These are phyloP conservation scores for Colletotrichum coccodes DNA, from an alignment of 2,329 filamentous ascomycete species.

Conservation along the genomic window DNA sequence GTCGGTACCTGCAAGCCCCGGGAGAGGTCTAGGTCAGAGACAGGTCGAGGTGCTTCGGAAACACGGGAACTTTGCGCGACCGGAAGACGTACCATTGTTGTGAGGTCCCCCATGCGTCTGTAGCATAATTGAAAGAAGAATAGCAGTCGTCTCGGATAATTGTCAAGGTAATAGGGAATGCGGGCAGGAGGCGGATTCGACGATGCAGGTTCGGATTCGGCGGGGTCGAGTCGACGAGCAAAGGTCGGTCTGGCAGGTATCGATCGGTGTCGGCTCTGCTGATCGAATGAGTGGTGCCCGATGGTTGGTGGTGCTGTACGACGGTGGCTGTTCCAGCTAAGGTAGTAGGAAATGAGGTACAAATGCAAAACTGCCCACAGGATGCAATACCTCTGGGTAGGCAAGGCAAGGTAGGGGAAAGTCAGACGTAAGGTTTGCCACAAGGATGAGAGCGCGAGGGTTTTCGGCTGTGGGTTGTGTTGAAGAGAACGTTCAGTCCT, in stretches of 20 bases:
- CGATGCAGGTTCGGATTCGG: constrained; percentile 32
- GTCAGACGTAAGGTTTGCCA: constrained; percentile 27
- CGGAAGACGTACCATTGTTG: constrained; percentile 48
- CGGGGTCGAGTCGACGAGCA: constrained; percentile 33
- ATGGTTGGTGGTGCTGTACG: constrained; percentile 12
- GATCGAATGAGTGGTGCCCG: constrained; percentile 16
- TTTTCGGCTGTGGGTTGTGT: constrained; percentile 6
- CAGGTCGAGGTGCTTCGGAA: constrained; percentile 7
- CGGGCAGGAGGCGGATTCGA: constrained; percentile 30
- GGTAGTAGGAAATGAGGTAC: constrained; percentile 13
- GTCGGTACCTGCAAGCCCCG: constrained; percentile 51
- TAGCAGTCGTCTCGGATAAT: constrained; percentile 20
- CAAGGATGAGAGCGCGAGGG: constrained; percentile 21
- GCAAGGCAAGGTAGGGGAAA: constrained; percentile 4
- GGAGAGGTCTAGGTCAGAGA: constrained; percentile 35
- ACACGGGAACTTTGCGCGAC: not conserved
- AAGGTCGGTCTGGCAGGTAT: constrained; percentile 12
- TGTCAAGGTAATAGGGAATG: constrained; percentile 10
- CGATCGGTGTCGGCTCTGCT: constrained; percentile 17
- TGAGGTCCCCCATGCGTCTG: constrained; percentile 54
- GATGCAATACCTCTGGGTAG: constrained; percentile 3
- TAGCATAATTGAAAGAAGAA: constrained; percentile 49
- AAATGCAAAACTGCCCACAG: constrained; percentile 14
- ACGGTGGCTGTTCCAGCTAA: constrained; percentile 26
- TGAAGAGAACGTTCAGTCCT: constrained; percentile 6